Base-by-base conservation (phyloP, 768 basidiomycete genomes). In the Crepidotus variabilis region DNA sequence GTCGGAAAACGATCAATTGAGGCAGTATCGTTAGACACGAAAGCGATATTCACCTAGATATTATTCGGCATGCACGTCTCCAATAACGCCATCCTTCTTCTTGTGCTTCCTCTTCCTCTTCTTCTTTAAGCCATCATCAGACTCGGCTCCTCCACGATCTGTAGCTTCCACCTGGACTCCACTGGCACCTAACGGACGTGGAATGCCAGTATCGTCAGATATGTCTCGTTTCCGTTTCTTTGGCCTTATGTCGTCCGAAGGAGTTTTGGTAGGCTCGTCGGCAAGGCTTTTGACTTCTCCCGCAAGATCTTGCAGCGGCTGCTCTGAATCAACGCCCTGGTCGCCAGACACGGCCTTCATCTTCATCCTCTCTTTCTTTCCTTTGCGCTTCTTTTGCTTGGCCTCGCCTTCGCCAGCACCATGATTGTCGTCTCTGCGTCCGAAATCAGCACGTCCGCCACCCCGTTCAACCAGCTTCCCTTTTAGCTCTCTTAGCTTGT, bases 401-500 rank as follows among this genome's bases (percentile, higher is more conserved):
- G 68, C 64, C 18, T 61, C 68, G 18, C 53, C 60, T 10, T 53
- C 60, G 13, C 52, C 63, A 33, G 56, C 61, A 20, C 34, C 60
- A 48, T 51, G 57, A 11, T 36, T 45, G 35, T 57, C 71, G 47
- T 8, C 63, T 62, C 43, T 54, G 58, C 48, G 6, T 50, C 46
- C 8, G n/a, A 36, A 62, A 8, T 36, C 60, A 10, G 46, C 56
- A 16, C 59, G 53, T 18, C 67, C n/a, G n/a, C n/a, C 64, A 28
- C 48, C 24, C 18, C 86, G 76, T 56, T 77, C 77, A 22, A 68
- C 62, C 28, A 97, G 67, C 65, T 77, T 84, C 47, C 76, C 67
- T 68, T 88, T 90, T 56, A 97, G 78, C 57, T 94, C 89, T 63
- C 79, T 76, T 47, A 96, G 74, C 60, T 86, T 81, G 47, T 87